A percentile compares a stretch with the other conserved stretches of the same genome.
Evolutionary conservation across 2,329 filamentous ascomycete species (phyloP).

Genomic region (Xylaria digitata): DNA sequence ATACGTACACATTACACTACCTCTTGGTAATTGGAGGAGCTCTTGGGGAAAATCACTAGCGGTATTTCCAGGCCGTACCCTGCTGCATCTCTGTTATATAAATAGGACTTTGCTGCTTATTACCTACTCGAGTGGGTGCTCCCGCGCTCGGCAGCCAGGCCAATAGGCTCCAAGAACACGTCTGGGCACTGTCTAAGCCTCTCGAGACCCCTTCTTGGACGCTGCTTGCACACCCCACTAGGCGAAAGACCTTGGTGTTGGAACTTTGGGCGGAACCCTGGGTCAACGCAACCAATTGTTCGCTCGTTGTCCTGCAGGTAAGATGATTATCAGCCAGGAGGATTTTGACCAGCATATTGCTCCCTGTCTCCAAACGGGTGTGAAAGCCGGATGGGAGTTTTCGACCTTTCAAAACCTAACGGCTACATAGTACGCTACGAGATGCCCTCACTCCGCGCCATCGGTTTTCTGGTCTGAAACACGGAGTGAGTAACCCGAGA

Average conservation of each 20-base stretch:
- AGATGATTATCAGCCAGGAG: constrained; percentile 33
- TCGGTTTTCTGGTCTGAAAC: constrained; percentile 30
- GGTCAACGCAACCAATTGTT: constrained; percentile 26
- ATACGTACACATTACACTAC: background rate
- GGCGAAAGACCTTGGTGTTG: constrained; percentile 27
- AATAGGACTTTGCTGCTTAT: constrained; percentile 39
- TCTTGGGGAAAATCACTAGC: constrained; percentile 6
- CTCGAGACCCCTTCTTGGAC: constrained; percentile 27
- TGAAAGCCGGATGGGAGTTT: constrained; percentile 8
- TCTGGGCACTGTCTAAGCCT: constrained; percentile 34
- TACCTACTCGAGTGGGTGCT: constrained; percentile 21
- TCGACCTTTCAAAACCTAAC: constrained; percentile 15
- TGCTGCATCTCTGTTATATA: constrained; percentile 32
- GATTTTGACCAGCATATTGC: constrained; percentile 26
- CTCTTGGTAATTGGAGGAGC: constrained; percentile 5
- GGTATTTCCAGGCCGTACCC: constrained; percentile 25
- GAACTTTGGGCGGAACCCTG: constrained; percentile 16
- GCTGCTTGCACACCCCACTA: constrained; percentile 15
- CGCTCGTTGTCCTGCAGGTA: constrained; percentile 26
- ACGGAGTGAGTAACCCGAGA: constrained; percentile 27
- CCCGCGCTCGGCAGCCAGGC: constrained; percentile 28
- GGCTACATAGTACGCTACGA: constrained; percentile 9
- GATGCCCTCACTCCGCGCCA: constrained; percentile 5
- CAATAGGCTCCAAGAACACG: constrained; percentile 28
- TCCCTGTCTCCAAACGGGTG: constrained; percentile 30